Conservation (phyloP, 495 filamentous ascomycete genomes). For the Podospora didyma region DNA sequence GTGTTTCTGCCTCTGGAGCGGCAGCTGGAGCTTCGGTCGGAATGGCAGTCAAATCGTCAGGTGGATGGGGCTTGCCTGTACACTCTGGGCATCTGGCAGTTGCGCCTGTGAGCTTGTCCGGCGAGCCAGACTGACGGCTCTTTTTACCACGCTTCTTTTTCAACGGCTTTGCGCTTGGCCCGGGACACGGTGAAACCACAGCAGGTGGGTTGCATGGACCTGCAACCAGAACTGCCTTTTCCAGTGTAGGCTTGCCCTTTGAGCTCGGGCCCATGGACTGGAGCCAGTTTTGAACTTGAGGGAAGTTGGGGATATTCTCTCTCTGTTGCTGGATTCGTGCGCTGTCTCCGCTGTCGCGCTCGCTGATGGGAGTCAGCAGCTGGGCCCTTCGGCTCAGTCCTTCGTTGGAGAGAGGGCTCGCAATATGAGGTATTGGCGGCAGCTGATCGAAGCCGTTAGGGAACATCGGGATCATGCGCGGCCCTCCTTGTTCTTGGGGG, state of each 20-base stretch:
- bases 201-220: conserved; percentile 7
- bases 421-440: conserved; percentile 10
- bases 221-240: conserved; percentile 2
- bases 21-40: not conserved
- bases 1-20: not conserved
- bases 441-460: conserved; percentile 5
- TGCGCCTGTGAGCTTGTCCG: not conserved
- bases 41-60: not conserved
- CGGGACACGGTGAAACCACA: not conserved
- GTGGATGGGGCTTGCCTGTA: not conserved
- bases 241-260: not conserved
- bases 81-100: not conserved
- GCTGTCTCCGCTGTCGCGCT: conserved; percentile 19
- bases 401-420: conserved; percentile 8
- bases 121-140: not conserved
- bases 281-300: conserved; percentile 17
- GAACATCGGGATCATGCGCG: conserved; percentile 10
- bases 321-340: conserved; percentile 1
- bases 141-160: not conserved
- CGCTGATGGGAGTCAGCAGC: conserved; percentile 20
- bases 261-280: conserved; percentile 6
- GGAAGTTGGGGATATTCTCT: conserved; percentile 12
- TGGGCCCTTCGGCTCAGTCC: conserved; percentile 11
- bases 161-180: not conserved
- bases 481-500: not conserved